phyloP scores from a whole-genome alignment of 2,329 filamentous ascomycete genomes.

The Calonectria crousiana region DNA sequence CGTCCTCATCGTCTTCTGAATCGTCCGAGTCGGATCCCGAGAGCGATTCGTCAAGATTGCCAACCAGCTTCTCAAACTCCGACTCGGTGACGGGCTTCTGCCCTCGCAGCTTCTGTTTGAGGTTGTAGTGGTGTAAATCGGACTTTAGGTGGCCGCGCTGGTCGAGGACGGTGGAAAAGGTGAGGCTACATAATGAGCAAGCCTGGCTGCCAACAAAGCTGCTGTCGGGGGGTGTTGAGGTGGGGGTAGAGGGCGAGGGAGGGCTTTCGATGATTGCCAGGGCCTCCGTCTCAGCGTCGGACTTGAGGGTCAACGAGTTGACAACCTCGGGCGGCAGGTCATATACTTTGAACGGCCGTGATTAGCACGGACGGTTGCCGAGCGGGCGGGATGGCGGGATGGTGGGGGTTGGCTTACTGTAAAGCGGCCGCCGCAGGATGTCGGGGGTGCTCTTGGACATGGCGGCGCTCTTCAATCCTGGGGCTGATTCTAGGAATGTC shows the following conservation, averaged over 20 bases:
- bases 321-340: conserved; percentile 83
- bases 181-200: conserved; percentile 83
- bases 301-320: conserved; percentile 68
- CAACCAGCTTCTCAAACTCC: conserved; percentile 90
- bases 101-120: conserved; percentile 90
- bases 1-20: conserved; percentile 74
- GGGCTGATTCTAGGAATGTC: neutral
- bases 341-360: conserved; percentile 70
- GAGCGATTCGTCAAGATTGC: conserved; percentile 88
- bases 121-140: conserved; percentile 92
- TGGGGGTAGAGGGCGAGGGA: conserved; percentile 38
- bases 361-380: conserved; percentile 17
- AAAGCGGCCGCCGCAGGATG: conserved; percentile 63
- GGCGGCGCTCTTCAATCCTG: neutral
- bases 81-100: conserved; percentile 77
- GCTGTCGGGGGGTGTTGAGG: conserved; percentile 46
- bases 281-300: conserved; percentile 45
- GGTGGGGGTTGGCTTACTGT: conserved; percentile 53
- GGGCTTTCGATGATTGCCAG: conserved; percentile 36
- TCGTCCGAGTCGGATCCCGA: conserved; percentile 87
- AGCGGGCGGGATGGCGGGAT: conserved; percentile 11
- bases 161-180: conserved; percentile 80
- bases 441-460: conserved; percentile 60
- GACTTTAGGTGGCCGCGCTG: conserved; percentile 90
- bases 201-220: conserved; percentile 74